Percentiles rank a stretch among this genome's conserved stretches.
These are phyloP conservation scores for Acanthamoeba culbertsoni DNA, from an alignment of 208 protist genomes.

Conservation along the genomic window DNA sequence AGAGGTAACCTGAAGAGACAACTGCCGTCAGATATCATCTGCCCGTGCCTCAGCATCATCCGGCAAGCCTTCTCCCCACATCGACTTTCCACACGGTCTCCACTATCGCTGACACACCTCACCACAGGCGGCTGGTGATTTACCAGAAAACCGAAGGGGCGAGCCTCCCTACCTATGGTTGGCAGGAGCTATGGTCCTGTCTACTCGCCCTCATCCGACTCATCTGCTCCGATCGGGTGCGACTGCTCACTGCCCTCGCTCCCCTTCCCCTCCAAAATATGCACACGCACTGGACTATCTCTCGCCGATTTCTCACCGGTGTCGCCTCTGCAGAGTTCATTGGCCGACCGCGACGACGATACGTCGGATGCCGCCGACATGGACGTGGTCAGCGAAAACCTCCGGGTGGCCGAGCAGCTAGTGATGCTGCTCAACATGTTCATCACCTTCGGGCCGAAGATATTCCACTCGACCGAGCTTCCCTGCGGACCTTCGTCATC, in stretches of 20 bases:
- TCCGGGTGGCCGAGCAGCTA: neutral
- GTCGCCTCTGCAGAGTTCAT: neutral
- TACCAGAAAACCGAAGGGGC: neutral
- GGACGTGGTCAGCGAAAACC: neutral
- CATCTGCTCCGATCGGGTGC: neutral
- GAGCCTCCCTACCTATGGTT: neutral
- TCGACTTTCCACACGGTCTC: neutral
- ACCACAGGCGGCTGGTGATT: neutral
- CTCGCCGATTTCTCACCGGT: neutral
- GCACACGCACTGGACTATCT: neutral
- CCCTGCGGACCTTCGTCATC: neutral
- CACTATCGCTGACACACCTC: neutral
- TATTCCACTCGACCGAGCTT: neutral
- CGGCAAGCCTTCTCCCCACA: neutral
- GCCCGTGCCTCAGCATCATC: neutral
- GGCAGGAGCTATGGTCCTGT: neutral
- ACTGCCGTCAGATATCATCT: neutral
- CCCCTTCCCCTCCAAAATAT: no score
- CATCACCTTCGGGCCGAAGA: neutral
- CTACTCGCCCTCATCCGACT: neutral
- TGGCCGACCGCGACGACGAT: neutral
- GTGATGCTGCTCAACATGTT: conserved; percentile 14
- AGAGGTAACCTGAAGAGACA: neutral
- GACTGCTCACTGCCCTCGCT: no score
- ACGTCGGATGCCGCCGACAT: neutral